phyloP scores from a whole-genome alignment of 345 rosid genomes.

The Camelina hispida region DNA sequence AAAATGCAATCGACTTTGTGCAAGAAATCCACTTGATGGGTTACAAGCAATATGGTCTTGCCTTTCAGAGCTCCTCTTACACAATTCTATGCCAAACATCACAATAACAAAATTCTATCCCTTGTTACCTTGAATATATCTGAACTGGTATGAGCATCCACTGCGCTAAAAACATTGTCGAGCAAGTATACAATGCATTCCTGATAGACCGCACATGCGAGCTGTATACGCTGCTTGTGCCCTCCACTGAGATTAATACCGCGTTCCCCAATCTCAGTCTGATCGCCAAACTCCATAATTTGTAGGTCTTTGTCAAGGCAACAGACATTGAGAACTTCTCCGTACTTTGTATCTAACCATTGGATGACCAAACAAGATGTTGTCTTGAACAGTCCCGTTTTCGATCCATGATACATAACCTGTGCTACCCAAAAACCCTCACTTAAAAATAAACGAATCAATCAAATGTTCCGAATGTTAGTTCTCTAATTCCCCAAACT shows the following conservation, averaged over 20 bases:
- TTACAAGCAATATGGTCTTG: conserved; percentile 88
- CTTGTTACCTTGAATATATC: conserved; percentile 71
- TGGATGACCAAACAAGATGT: conserved; percentile 83
- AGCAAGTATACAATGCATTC: conserved; percentile 87
- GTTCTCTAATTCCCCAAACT: background rate
- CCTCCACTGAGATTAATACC: conserved; percentile 98
- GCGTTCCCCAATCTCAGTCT: conserved; percentile 94
- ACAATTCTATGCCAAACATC: conserved; percentile 62
- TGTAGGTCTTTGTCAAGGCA: conserved; percentile 82
- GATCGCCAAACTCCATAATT: conserved; percentile 96
- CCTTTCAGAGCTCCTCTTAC: conserved; percentile 83
- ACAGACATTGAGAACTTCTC: conserved; percentile 74
- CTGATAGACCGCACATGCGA: conserved; percentile 91
- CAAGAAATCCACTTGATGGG: conserved; percentile 97
- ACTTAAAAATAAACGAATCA: conserved; percentile 50
- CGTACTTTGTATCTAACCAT: conserved; percentile 65
- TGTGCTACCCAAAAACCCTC: conserved; percentile 70
- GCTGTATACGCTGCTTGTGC: conserved; percentile 95
- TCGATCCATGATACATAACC: conserved; percentile 97
- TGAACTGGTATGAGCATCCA: conserved; percentile 97
- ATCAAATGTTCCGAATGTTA: background rate
- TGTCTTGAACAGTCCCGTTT: conserved; percentile 84
- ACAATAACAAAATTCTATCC: background rate
- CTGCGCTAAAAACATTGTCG: conserved; percentile 94
- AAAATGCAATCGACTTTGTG: conserved; percentile 79